Evolutionary conservation across 768 basidiomycete species (phyloP).

Genomic region (Russula dissimulans): DNA sequence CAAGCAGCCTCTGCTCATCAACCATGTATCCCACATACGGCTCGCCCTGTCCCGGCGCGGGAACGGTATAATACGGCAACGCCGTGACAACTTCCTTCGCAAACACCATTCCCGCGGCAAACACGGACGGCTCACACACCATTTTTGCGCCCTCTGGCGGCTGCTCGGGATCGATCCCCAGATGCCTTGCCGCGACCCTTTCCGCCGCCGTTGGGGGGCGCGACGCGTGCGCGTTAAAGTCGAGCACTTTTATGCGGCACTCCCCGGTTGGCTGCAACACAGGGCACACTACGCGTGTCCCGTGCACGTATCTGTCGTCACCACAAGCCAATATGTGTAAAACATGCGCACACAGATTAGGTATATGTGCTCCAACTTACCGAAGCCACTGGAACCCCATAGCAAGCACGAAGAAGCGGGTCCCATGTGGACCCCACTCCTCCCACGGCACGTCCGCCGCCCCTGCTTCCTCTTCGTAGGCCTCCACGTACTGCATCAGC

Average conservation of each 20-base stretch:
- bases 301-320: conserved; percentile 29
- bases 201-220: conserved; percentile 3
- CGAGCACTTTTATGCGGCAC: conserved; percentile 21
- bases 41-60: conserved; percentile 3
- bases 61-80: conserved; percentile 25
- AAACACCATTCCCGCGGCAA: conserved; percentile 22
- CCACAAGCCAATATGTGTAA: too few species aligned
- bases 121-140: not conserved
- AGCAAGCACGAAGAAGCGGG: conserved; percentile 27
- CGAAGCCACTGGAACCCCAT: conserved; percentile 32
- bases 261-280: conserved; percentile 6
- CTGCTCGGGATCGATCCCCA: not conserved
- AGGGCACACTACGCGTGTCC: conserved; percentile 30
- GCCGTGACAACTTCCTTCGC: conserved; percentile 21
- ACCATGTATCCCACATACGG: conserved; percentile 32
- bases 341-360: not conserved
- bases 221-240: conserved; percentile 26
- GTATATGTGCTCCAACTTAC: not conserved
- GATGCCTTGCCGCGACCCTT: not conserved
- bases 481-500: conserved; percentile 20
- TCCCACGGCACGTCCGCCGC: conserved; percentile 26
- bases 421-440: conserved; percentile 31
- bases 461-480: not conserved
- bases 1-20: conserved; percentile 32
- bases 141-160: not conserved